Percentiles rank a stretch among this genome's conserved stretches.
Evolutionary conservation across 148 eudicot genomes (phyloP).

Genomic region (Persicaria tinctoria): DNA sequence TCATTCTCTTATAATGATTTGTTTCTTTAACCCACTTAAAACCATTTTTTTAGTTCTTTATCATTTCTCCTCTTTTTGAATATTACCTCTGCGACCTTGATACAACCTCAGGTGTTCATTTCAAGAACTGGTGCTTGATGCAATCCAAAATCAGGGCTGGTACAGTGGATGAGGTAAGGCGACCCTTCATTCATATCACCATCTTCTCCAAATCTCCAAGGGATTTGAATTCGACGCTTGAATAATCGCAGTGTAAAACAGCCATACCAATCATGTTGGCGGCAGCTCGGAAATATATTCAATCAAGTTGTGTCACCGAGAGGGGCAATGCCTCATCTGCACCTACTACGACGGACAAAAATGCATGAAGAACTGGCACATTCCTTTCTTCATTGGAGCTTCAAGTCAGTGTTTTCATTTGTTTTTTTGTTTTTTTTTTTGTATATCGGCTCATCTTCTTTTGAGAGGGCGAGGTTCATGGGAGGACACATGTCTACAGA

Average conservation of each 20-base stretch:
- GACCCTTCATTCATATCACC: not conserved
- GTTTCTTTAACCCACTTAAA: not conserved
- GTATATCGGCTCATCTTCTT: not conserved
- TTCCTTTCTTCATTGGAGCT: not conserved
- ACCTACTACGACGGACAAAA: not conserved
- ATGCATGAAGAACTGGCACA: not conserved
- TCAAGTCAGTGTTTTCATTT: not conserved
- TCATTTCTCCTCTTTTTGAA: not conserved
- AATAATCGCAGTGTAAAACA: slow-evolving; percentile 62
- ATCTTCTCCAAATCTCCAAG: not conserved
- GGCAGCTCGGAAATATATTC: slow-evolving; percentile 43
- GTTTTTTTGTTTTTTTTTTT: not conserved
- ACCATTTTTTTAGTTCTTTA: not conserved
- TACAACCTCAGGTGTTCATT: slow-evolving; percentile 66
- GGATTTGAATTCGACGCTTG: not conserved
- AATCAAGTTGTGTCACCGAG: slow-evolving; percentile 24
- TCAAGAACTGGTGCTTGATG: slow-evolving; percentile 97
- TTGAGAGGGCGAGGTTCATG: not conserved
- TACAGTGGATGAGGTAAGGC: slow-evolving; percentile 72
- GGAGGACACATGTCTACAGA: not conserved
- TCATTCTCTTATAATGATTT: not conserved
- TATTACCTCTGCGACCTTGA: not conserved
- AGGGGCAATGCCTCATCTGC: not conserved
- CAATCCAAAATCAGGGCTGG: slow-evolving; percentile 82
- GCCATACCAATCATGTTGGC: slow-evolving; percentile 63